These are phyloP conservation scores for Hortiboletus flavorubellus DNA, from an alignment of 768 basidiomycete species.

Conservation along the genomic window DNA sequence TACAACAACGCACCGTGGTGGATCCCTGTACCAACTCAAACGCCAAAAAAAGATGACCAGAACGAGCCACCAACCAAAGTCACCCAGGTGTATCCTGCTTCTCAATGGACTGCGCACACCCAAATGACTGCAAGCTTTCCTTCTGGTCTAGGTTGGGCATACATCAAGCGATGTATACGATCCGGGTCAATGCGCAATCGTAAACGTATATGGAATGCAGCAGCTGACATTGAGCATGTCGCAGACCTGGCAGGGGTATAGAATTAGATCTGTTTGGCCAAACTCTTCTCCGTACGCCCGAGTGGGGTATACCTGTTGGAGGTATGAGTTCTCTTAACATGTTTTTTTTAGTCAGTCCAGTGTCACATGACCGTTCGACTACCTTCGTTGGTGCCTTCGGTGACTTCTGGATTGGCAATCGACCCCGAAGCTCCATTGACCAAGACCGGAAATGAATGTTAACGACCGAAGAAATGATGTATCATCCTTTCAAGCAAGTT, in stretches of 20 bases:
- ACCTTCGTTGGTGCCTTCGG: background rate
- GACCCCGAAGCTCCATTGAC: background rate
- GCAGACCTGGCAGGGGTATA: background rate
- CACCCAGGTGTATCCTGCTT: background rate
- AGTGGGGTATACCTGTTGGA: too few species aligned
- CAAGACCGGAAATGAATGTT: background rate
- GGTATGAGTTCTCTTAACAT: too few species aligned
- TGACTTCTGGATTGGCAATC: background rate
- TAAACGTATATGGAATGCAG: background rate
- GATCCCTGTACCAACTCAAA: background rate
- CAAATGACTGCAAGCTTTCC: background rate
- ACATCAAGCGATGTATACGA: background rate
- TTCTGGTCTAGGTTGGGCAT: background rate
- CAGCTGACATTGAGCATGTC: background rate
- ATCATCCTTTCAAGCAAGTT: too few species aligned
- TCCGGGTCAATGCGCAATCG: conserved; percentile 1
- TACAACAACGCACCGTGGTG: background rate
- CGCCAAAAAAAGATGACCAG: background rate
- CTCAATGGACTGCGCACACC: background rate
- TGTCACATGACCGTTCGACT: too few species aligned
- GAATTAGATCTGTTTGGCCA: background rate
- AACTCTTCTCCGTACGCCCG: too few species aligned
- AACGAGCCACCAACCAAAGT: too few species aligned
- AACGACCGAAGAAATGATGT: too few species aligned
- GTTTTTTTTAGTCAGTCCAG: background rate